Base-by-base conservation (phyloP, 768 basidiomycete species). In the Boletus patriciae region DNA sequence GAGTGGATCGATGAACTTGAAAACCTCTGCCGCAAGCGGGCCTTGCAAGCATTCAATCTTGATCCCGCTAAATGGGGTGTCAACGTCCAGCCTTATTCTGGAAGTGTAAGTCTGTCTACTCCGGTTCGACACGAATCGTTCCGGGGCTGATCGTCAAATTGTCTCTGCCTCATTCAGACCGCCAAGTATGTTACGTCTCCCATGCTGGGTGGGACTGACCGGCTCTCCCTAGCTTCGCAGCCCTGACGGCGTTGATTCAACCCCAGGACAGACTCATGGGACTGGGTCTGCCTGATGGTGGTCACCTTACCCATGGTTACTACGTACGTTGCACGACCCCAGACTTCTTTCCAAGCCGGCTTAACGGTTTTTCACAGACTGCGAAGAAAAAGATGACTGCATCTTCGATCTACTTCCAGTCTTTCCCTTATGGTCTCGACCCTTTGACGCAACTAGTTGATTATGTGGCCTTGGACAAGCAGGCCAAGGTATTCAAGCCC, bases 381-480 rank as follows among this genome's bases (percentile, higher is more conserved):
- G 92, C 94, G 57, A 98, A 98, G 80, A 97, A 98, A 82, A 98
- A 99, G 78, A 98, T 99, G 87, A 98, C 97, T 34, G 93, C 97
- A 36, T 98, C 96, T 23, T 98, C 97, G 19, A 98, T 99, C 78
- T 98, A 98, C 81, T 99, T 98, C 89, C 95, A 98, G 73, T 97
- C 97, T 37, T 81, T 97, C 70, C 96, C 97, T 45, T 99, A 98
- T 66, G 85, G 82, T 46, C 86, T 95, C 56, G 83, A 87, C 68
- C 87, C 90, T 46, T 76, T 84, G 43, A 90, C 88, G 53, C 88
- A 97, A 70, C 81, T 96, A 62, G 85, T 99, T 64, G 95, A 98
- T 79, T 98, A 98, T 74, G 78, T 76, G 36, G 80, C 74, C 27
- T 83, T 99, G 66, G 83, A 85, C 50, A 78, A 83, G 59, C 93